A percentile compares a stretch with the other conserved stretches of the same genome.
phyloP scores from a whole-genome alignment of 495 filamentous ascomycete species.

The Durotheca rogersii region DNA sequence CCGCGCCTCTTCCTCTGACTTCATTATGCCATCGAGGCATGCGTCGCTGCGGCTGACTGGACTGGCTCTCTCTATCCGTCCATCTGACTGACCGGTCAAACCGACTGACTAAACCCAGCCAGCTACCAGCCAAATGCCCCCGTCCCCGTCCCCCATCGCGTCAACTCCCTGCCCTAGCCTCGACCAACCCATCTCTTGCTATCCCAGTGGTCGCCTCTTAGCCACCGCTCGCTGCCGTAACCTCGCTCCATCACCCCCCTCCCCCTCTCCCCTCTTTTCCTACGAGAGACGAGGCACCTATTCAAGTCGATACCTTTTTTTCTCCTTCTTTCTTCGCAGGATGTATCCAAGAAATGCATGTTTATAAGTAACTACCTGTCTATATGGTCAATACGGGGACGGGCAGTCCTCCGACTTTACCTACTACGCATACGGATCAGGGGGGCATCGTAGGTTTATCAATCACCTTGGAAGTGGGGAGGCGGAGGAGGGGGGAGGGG shows the following conservation, averaged over 20 bases:
- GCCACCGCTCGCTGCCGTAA: no score
- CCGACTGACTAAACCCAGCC: constrained; percentile 1
- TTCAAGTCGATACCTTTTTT: no score
- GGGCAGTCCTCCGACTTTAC: constrained; percentile 12
- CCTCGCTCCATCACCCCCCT: no score
- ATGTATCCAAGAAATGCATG: no score
- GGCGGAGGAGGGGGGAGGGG: no score
- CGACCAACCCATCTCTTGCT: not conserved
- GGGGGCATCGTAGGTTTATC: no score
- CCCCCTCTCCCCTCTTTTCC: no score
- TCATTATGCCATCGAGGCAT: constrained; percentile 27
- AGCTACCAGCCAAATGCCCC: not conserved
- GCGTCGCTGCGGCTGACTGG: constrained; percentile 10
- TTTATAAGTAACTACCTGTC: not conserved
- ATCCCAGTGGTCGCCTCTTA: no score
- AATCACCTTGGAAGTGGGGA: no score
- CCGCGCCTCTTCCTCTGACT: constrained; percentile 25
- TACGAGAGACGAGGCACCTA: no score
- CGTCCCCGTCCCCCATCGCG: not conserved
- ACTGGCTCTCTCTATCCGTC: not conserved
- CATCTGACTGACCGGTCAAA: not conserved
- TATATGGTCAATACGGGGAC: not conserved
- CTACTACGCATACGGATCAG: not conserved
- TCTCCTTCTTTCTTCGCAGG: no score
- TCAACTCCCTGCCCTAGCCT: not conserved